Evolutionary conservation across 2,329 filamentous ascomycete genomes (phyloP).

Genomic region (Zarea fungicola): DNA sequence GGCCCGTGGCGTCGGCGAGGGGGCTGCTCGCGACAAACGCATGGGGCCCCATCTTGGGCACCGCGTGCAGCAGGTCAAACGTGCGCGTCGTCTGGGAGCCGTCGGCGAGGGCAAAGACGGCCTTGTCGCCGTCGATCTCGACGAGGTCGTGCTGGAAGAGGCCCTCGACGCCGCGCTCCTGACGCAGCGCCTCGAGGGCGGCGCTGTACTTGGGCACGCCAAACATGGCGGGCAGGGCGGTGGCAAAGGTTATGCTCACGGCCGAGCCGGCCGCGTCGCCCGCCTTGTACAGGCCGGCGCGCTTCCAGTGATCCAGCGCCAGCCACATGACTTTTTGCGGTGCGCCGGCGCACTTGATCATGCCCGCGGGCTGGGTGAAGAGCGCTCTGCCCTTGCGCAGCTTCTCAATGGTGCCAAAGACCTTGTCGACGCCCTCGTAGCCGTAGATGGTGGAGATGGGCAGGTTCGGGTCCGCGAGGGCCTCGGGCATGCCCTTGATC

Average conservation of each 20-base stretch:
- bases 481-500: constrained; percentile 53
- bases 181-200: constrained; percentile 46
- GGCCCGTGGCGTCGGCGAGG: constrained; percentile 50
- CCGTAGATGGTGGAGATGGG: constrained; percentile 53
- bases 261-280: constrained; percentile 33
- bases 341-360: constrained; percentile 57
- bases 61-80: constrained; percentile 53
- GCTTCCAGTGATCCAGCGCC: constrained; percentile 54
- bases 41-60: constrained; percentile 55
- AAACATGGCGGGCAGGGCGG: constrained; percentile 52
- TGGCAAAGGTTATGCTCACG: constrained; percentile 51
- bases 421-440: constrained; percentile 51
- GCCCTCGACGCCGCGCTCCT: constrained; percentile 51
- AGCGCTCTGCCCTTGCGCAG: constrained; percentile 47
- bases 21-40: constrained; percentile 47
- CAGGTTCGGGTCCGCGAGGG: constrained; percentile 41
- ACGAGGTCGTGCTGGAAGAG: constrained; percentile 54
- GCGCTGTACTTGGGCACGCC: constrained; percentile 56
- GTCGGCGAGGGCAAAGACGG: constrained; percentile 37
- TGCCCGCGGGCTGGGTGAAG: constrained; percentile 54
- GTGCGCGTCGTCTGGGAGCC: constrained; percentile 36
- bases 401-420: constrained; percentile 41
- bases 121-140: constrained; percentile 47
- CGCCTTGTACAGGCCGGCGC: constrained; percentile 44
- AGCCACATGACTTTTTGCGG: constrained; percentile 61